These are phyloP conservation scores for Solanum virginianum DNA, from an alignment of 257 asterid species.

Conservation along the genomic window DNA sequence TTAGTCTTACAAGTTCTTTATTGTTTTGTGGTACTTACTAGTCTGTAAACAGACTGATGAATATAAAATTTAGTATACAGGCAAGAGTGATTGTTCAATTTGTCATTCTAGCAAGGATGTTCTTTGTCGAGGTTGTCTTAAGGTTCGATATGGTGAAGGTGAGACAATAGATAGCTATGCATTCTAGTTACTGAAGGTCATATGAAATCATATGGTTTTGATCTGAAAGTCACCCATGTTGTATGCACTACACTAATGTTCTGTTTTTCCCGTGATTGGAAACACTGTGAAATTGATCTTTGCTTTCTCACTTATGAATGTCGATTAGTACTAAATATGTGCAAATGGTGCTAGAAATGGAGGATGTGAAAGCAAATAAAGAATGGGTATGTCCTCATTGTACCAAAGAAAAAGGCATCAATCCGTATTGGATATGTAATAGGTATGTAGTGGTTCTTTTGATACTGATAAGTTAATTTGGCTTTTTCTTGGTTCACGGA, in stretches of 20 bases:
- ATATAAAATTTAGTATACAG: constrained; percentile 18
- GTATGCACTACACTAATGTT: background rate
- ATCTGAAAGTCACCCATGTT: background rate
- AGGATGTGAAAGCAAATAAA: constrained; percentile 54
- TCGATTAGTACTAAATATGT: background rate
- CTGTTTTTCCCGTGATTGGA: background rate
- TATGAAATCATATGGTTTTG: background rate
- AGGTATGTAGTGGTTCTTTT: constrained; percentile 24
- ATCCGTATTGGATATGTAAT: constrained; percentile 84
- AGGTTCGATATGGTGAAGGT: constrained; percentile 84
- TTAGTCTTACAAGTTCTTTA: background rate
- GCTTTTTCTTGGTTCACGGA: background rate
- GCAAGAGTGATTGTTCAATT: constrained; percentile 75
- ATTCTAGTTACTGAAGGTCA: background rate
- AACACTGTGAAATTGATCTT: background rate
- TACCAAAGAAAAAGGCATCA: constrained; percentile 46
- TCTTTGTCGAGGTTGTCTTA: constrained; percentile 78
- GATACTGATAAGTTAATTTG: background rate
- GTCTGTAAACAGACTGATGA: constrained; percentile 18
- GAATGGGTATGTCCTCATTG: constrained; percentile 80
- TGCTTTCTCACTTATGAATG: background rate
- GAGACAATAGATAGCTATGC: background rate
- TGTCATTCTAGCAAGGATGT: constrained; percentile 70
- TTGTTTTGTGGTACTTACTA: background rate
- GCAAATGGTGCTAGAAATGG: constrained; percentile 38